Evolutionary conservation across 805 yeast species (phyloP).

Genomic region (Candida boleticola): DNA sequence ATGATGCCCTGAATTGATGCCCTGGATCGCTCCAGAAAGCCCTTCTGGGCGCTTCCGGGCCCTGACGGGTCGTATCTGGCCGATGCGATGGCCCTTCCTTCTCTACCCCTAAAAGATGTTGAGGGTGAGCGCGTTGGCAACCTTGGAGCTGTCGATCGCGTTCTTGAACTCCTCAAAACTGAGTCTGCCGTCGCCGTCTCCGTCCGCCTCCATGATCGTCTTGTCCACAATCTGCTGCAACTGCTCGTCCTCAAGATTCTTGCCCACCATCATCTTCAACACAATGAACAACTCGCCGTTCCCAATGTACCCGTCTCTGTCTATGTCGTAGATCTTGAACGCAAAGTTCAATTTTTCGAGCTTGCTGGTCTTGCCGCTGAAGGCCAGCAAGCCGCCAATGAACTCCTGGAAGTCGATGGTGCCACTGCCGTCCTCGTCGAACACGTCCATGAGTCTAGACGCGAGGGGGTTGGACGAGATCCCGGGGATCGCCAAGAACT

Average conservation of each 20-base stretch:
- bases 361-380: constrained; percentile 77
- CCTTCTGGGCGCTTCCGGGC: no score
- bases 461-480: constrained; percentile 89
- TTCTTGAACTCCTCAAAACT: constrained; percentile 83
- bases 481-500: constrained; percentile 90
- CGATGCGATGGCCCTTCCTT: no score
- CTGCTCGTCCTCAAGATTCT: constrained; percentile 79
- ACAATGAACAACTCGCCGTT: constrained; percentile 94
- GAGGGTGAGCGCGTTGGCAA: constrained; percentile 59
- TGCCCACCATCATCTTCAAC: constrained; percentile 95
- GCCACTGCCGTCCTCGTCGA: constrained; percentile 91
- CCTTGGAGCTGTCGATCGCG: constrained; percentile 58
- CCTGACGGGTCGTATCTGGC: no score
- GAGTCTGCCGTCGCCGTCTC: constrained; percentile 81
- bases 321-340: constrained; percentile 92
- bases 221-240: constrained; percentile 96
- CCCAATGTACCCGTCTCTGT: constrained; percentile 90
- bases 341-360: constrained; percentile 86
- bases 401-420: constrained; percentile 95
- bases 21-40: no score
- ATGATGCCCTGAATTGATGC: no score
- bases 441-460: constrained; percentile 84
- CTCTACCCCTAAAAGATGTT: constrained; percentile 43
- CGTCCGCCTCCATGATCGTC: constrained; percentile 90
- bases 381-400: constrained; percentile 80